Evolutionary conservation across 139 green algal genomes (phyloP), one percentile per base, ranked within the genome.

Genomic region (Tetraselmis chui): DNA sequence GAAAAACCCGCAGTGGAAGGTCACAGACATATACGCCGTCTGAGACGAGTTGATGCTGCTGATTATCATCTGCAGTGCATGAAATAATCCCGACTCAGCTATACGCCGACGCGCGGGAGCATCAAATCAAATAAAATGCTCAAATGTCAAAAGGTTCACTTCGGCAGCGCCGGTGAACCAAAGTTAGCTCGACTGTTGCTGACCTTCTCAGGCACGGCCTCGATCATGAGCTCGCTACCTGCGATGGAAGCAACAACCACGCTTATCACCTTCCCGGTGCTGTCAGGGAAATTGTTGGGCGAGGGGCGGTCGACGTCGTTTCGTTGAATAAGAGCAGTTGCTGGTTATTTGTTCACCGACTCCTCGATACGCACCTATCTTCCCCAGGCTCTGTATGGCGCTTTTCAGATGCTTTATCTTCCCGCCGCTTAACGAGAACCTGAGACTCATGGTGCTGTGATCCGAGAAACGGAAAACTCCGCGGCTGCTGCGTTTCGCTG

Each of bases 1-100:
- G 32, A 93, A 93, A 78, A 94, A 96, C 1, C 28, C 59, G 28
- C 81, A 86, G 28, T 85, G 76, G 75, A 90, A 91, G 1, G 85
- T 91, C 31, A 94, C 78, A 0, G 87, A 90, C 23, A 95, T 84
- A 81, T 91, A 93, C 26, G 92, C 92, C 18, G 91, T 93, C 1
- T 85, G 84, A 1, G 91, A 88, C 22, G 84, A 89, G 84, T 95
- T 96, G 58, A 96, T 92, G 80, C 75, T 83, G 0, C 91, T 83
- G 83, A 96, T 82, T 1, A 93, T 80, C 31, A 95, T 67, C 90
- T 93, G 90, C 59, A 80, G 23, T 0, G 30, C 31, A 59, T 11
- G 45, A 32, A 32, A 59, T 22, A 27, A 77, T 5, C 45, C 45
- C 45, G 18, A 67, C 11, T 5, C 74, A 11, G 26, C 74, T 77